Conservation (phyloP, 306 rosid species). For the Prinsepia uniflora region DNA sequence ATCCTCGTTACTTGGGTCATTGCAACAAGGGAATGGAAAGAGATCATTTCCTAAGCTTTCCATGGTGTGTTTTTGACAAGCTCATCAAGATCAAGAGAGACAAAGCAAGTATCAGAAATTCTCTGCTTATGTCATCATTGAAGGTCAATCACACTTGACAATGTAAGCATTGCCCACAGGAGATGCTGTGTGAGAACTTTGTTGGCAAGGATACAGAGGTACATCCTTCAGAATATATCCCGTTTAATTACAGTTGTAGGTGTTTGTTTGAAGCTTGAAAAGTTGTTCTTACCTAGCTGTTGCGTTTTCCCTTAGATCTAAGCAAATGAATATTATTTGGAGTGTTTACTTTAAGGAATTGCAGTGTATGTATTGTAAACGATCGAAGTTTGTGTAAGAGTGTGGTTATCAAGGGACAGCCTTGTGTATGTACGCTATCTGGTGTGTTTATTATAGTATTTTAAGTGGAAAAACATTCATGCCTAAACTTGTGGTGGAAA, state of each 20-base stretch:
- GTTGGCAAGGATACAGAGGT: too few species aligned
- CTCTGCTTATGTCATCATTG: background rate
- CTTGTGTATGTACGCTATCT: too few species aligned
- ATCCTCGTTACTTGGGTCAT: slow-evolving; percentile 32
- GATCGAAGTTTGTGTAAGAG: too few species aligned
- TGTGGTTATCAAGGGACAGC: background rate
- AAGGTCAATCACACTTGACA: background rate
- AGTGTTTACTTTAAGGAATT: background rate
- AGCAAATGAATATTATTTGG: background rate
- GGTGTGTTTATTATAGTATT: too few species aligned
- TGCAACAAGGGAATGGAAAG: slow-evolving; percentile 28
- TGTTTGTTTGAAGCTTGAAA: too few species aligned
- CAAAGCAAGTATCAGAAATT: background rate
- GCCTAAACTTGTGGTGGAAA: too few species aligned
- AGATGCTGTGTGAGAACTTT: too few species aligned
- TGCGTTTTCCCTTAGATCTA: background rate
- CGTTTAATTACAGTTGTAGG: too few species aligned
- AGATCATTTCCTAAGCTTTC: slow-evolving; percentile 38
- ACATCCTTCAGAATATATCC: too few species aligned
- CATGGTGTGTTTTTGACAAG: slow-evolving; percentile 39
- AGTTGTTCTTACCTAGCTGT: too few species aligned
- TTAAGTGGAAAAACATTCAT: too few species aligned
- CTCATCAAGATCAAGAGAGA: slow-evolving; percentile 33
- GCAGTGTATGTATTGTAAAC: background rate
- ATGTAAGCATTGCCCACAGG: background rate